Conservation (phyloP, 805 yeast species). For the Schizosaccharomyces lindneri region DNA sequence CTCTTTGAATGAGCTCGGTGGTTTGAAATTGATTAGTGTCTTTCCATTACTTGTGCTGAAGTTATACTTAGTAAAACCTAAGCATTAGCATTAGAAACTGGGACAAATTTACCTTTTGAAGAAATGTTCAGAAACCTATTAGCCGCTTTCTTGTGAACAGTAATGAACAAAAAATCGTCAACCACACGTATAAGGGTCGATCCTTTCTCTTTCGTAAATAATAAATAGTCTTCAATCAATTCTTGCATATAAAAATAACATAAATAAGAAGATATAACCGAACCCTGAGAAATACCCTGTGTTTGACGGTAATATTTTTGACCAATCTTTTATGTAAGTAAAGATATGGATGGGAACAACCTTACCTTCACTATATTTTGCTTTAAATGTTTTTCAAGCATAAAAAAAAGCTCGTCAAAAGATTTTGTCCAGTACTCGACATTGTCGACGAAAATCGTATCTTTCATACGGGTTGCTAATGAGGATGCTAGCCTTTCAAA, state of each 20-base stretch:
- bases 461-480: not conserved
- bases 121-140: constrained; percentile 13
- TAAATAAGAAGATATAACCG: constrained; percentile 45
- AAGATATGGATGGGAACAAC: too few species aligned
- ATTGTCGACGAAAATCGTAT: constrained; percentile 11
- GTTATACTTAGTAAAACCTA: constrained; percentile 22
- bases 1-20: not conserved
- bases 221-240: constrained; percentile 19
- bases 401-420: constrained; percentile 20
- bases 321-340: constrained; percentile 7
- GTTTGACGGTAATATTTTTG: constrained; percentile 22
- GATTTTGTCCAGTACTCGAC: constrained; percentile 16
- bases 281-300: constrained; percentile 66
- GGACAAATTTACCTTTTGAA: constrained; percentile 1
- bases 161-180: constrained; percentile 63
- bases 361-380: constrained; percentile 16
- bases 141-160: constrained; percentile 19
- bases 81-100: not conserved
- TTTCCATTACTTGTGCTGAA: constrained; percentile 20
- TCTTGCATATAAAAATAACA: constrained; percentile 52
- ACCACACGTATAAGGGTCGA: constrained; percentile 37
- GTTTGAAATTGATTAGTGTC: constrained; percentile 13
- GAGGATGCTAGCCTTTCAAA: constrained; percentile 1
- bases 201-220: constrained; percentile 9
- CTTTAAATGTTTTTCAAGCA: constrained; percentile 29